Evolutionary conservation across 176 grass and related monocot species (phyloP).

Genomic region (Ananas comosus): DNA sequence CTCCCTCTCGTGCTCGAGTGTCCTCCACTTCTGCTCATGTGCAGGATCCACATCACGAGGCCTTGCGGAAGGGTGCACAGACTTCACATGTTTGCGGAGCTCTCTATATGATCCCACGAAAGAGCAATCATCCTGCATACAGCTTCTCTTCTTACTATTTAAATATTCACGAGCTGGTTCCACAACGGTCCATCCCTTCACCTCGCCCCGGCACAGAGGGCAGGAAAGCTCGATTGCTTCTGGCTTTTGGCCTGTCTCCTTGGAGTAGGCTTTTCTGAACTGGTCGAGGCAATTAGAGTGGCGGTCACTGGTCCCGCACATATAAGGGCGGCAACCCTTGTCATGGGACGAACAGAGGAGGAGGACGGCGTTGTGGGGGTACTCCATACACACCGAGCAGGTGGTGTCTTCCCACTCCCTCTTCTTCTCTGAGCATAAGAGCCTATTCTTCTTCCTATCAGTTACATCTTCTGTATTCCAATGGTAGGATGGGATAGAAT

Average conservation of each 20-base stretch:
- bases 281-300: constrained; percentile 97
- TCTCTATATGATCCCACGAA: constrained; percentile 85
- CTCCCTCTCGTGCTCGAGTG: constrained; percentile 78
- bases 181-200: constrained; percentile 97
- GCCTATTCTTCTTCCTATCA: constrained; percentile 32
- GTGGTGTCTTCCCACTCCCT: constrained; percentile 96
- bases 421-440: constrained; percentile 33
- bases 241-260: constrained; percentile 45
- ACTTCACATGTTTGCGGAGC: constrained; percentile 84
- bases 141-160: constrained; percentile 73
- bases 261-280: constrained; percentile 88
- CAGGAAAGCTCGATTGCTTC: constrained; percentile 61
- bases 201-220: constrained; percentile 81
- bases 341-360: constrained; percentile 93
- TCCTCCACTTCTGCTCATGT: constrained; percentile 84
- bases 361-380: constrained; percentile 89
- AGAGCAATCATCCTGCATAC: constrained; percentile 86
- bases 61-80: constrained; percentile 66
- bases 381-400: constrained; percentile 97
- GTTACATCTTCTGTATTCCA: constrained; percentile 47
- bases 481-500: constrained; percentile 61
- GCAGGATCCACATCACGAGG: constrained; percentile 70
- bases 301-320: constrained; percentile 82
- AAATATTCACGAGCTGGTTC: constrained; percentile 76
- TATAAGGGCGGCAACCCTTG: constrained; percentile 93